Conservation (phyloP, 768 basidiomycete genomes). For the Russula virescens region DNA sequence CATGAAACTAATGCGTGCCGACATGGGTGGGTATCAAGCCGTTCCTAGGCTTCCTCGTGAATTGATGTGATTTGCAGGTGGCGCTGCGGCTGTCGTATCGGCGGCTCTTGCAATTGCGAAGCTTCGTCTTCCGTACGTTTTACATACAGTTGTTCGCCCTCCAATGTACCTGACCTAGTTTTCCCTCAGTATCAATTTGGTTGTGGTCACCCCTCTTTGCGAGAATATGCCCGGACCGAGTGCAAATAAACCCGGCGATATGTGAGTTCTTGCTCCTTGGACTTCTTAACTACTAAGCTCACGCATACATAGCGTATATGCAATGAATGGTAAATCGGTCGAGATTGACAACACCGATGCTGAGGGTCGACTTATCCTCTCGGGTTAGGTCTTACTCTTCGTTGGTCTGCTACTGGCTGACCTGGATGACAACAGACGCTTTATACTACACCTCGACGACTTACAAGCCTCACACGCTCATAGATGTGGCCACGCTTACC, state of each 20-base stretch:
- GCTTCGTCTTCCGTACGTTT: conserved; percentile 69
- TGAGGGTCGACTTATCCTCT: conserved; percentile 70
- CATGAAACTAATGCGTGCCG: conserved; percentile 83
- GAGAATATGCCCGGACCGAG: conserved; percentile 80
- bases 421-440: conserved; percentile 49
- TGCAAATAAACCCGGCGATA: conserved; percentile 73
- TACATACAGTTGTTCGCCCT: background rate
- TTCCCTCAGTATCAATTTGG: conserved; percentile 58
- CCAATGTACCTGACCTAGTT: background rate
- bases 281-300: background rate
- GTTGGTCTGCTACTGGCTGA: background rate
- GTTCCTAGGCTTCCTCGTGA: background rate
- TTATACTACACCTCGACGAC: conserved; percentile 75
- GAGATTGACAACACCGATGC: conserved; percentile 88
- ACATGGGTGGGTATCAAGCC: conserved; percentile 57
- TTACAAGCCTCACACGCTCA: conserved; percentile 74
- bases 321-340: conserved; percentile 84
- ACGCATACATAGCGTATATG: conserved; percentile 51
- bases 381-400: conserved; percentile 40
- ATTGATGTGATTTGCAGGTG: conserved; percentile 39
- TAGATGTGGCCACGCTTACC: conserved; percentile 86
- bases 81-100: conserved; percentile 73
- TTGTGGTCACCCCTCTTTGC: conserved; percentile 65
- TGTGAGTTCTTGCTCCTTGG: conserved; percentile 41
- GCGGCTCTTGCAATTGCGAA: conserved; percentile 75